phyloP scores from a whole-genome alignment of 139 green algal genomes.

The Medakamo hakoo region DNA sequence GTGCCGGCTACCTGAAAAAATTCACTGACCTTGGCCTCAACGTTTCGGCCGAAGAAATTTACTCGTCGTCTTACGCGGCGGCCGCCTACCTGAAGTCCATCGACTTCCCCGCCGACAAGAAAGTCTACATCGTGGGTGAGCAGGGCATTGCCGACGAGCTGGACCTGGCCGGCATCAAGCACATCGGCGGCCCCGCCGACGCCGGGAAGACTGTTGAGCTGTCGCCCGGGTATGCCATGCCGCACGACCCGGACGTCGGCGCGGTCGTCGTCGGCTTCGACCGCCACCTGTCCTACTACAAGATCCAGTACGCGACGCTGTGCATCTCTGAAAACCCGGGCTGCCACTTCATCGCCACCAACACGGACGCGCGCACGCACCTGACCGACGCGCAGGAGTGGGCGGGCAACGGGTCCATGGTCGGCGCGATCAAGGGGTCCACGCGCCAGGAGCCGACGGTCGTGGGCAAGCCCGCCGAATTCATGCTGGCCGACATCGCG shows the following conservation, averaged over 20 bases:
- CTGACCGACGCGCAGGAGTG: conserved; percentile 95
- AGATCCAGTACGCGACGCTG: conserved; percentile 88
- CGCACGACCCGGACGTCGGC: conserved; percentile 79
- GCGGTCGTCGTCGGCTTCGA: conserved; percentile 97
- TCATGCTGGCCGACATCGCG: conserved; percentile 96
- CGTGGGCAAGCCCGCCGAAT: conserved; percentile 88
- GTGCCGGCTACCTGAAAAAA: conserved; percentile 87
- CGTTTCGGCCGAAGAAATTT: conserved; percentile 93
- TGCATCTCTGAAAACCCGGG: conserved; percentile 96
- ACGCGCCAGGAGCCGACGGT: conserved; percentile 82
- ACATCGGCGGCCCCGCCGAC: conserved; percentile 85
- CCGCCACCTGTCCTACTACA: conserved; percentile 99
- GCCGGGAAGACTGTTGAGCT: conserved; percentile 72
- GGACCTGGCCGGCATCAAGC: conserved; percentile 77
- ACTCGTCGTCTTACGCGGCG: conserved; percentile 94
- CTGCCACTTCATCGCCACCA: conserved; percentile 98
- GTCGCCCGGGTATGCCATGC: conserved; percentile 59
- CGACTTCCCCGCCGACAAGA: conserved; percentile 86
- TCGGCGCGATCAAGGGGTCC: conserved; percentile 84
- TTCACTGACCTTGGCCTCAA: conserved; percentile 84
- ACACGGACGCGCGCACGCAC: conserved; percentile 95
- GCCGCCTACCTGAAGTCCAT: conserved; percentile 91
- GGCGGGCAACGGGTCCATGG: conserved; percentile 91
- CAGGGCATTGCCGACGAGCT: conserved; percentile 86
- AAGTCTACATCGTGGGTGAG: conserved; percentile 80